Evolutionary conservation across 1,284 basidiomycete species (phyloP).

Genomic region (Xerocomus cyaneibrunnescens): DNA sequence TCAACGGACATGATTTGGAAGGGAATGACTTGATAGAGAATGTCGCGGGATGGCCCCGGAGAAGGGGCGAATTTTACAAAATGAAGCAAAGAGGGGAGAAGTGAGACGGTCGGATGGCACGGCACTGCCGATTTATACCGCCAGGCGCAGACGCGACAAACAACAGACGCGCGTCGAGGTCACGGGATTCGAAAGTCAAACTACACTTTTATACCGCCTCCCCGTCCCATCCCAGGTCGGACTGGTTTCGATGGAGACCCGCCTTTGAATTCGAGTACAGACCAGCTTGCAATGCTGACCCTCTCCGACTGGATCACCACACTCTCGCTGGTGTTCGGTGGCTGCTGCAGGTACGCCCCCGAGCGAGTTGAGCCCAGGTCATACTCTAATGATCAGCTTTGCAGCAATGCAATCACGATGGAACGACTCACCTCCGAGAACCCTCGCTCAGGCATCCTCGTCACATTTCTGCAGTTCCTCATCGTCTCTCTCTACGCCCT

Average conservation of each 20-base stretch:
- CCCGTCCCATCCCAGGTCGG: neutral
- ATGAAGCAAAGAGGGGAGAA: conserved; percentile 18
- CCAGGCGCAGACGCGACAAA: conserved; percentile 14
- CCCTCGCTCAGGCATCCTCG: conserved; percentile 69
- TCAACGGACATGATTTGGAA: conserved; percentile 33
- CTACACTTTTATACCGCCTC: neutral
- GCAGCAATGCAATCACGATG: conserved; percentile 68
- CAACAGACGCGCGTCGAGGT: conserved; percentile 22
- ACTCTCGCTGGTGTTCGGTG: conserved; percentile 71
- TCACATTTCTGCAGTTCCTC: conserved; percentile 85
- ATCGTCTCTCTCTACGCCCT: conserved; percentile 71
- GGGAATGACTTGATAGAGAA: conserved; percentile 34
- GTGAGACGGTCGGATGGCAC: neutral
- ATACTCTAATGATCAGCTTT: too few species aligned
- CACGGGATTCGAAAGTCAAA: conserved; percentile 31
- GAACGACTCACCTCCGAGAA: conserved; percentile 65
- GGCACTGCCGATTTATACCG: conserved; percentile 9
- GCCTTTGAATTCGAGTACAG: neutral
- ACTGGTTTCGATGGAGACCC: neutral
- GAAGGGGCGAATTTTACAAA: conserved; percentile 4
- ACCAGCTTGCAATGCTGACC: conserved; percentile 18
- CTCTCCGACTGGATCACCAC: conserved; percentile 57
- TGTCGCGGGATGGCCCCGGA: conserved; percentile 20
- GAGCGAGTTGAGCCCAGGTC: neutral
- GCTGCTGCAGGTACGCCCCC: conserved; percentile 67